Base-by-base conservation (phyloP, 2,329 filamentous ascomycete genomes). In the Sporothrix pseudoabietina region DNA sequence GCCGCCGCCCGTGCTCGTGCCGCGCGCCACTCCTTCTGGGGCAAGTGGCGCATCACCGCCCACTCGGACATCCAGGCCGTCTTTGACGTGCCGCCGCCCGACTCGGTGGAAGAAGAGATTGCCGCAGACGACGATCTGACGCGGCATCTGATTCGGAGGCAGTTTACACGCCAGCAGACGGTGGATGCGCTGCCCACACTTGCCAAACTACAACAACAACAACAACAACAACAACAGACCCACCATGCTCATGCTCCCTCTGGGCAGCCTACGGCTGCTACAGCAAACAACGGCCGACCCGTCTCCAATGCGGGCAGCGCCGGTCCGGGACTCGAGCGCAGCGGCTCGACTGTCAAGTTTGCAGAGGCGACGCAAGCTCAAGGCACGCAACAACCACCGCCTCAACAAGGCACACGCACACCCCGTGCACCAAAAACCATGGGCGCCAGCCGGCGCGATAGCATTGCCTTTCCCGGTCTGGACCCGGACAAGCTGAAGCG, bases 51-150 rank as follows among this genome's bases (percentile, higher is more conserved):
- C 65, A 88, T 94, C 78, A 91, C 89, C 7, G 89, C 89, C 9
- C 91, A 94, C 79, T 87, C 90, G 26, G 91, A 93, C 78, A 85
- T 94, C 47, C 88, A 91, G 63, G 87, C 90, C 12, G 92, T 94
- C 1, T 94, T 94, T 75, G 89, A 93, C 70, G 85, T 90, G 35
- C 86, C 91, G 55, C 90, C 91, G 5, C 91, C 92, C 1, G 87
- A 91, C 68, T 84, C 83, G 41, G 84, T 89, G 4, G 83, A 86
- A 68, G 82, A 86, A 16, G 87, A 89, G 63, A 89, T 90, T 57
- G 82, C 87, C 0, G 86, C 86, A 4, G 88, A 89, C 75, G 88
- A 90, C 76, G 85, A 88, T 72, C 79, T 90, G 75, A 88, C 86
- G 8, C 85, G 84, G 47, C 87, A 89, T 76, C 82, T 89, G 75